A percentile compares a stretch with the other conserved stretches of the same genome.
Conservation (phyloP, 352 stramenopile species). For the Phytopythium boreale region DNA sequence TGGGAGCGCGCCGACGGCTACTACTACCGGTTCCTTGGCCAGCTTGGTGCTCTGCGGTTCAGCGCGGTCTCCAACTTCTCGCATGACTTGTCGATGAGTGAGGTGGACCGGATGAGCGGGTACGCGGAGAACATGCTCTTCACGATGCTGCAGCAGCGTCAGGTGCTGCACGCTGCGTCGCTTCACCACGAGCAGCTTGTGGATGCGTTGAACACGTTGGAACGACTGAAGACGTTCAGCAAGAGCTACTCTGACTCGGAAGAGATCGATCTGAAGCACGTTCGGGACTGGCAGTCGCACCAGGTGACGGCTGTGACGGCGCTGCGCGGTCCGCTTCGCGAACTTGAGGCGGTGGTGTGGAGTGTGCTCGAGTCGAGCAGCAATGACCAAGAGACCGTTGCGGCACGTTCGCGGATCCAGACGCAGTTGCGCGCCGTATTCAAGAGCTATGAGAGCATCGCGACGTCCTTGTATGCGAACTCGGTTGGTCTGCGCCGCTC, state of each 20-base stretch:
- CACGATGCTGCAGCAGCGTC: slow-evolving; percentile 86
- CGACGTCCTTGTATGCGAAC: slow-evolving; percentile 19
- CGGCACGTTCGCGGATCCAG: slow-evolving; percentile 17
- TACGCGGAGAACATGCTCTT: slow-evolving; percentile 90
- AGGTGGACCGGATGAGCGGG: slow-evolving; percentile 86
- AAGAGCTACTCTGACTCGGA: slow-evolving; percentile 19
- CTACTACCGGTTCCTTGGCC: slow-evolving; percentile 87
- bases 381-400: slow-evolving; percentile 15
- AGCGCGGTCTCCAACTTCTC: slow-evolving; percentile 79
- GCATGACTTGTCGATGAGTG: slow-evolving; percentile 75
- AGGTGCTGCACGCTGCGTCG: slow-evolving; percentile 64
- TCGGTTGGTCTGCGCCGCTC: slow-evolving; percentile 24
- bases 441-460: slow-evolving; percentile 26
- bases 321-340: slow-evolving; percentile 50
- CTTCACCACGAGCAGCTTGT: slow-evolving; percentile 74
- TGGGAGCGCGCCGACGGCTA: slow-evolving; percentile 86
- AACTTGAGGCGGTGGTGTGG: slow-evolving; percentile 61
- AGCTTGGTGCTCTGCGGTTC: slow-evolving; percentile 78
- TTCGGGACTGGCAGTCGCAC: slow-evolving; percentile 53
- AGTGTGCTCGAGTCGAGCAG: slow-evolving; percentile 34
- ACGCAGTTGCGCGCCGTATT: slow-evolving; percentile 30
- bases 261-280: slow-evolving; percentile 21
- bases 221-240: slow-evolving; percentile 46
- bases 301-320: slow-evolving; percentile 39
- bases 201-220: slow-evolving; percentile 41